These are phyloP conservation scores for Metschnikowia arizonensis DNA, from an alignment of 805 yeast genomes.

Conservation along the genomic window DNA sequence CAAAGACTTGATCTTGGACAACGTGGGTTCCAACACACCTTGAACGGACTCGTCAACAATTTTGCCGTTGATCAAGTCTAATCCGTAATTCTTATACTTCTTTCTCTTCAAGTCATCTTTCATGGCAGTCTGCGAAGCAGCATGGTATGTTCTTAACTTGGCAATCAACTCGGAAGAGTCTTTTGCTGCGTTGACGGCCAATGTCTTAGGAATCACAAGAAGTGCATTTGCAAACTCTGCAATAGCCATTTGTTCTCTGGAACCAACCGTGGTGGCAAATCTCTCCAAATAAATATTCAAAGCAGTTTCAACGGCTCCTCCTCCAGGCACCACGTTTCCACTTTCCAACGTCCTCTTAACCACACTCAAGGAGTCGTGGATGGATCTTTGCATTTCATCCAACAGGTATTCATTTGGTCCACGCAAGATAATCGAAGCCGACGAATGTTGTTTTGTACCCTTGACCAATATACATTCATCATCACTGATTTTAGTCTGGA, in stretches of 20 bases:
- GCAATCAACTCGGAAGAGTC: constrained; percentile 94
- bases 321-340: constrained; percentile 96
- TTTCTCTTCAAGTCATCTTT: constrained; percentile 81
- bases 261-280: constrained; percentile 96
- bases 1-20: constrained; percentile 86
- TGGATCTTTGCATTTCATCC: constrained; percentile 97
- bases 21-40: constrained; percentile 95
- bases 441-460: constrained; percentile 87
- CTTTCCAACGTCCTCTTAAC: constrained; percentile 94
- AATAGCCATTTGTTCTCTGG: constrained; percentile 95
- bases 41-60: constrained; percentile 76
- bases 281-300: constrained; percentile 91
- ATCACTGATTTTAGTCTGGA: constrained; percentile 86
- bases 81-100: constrained; percentile 85
- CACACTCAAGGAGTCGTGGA: constrained; percentile 91
- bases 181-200: constrained; percentile 96
- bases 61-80: constrained; percentile 87
- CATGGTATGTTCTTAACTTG: constrained; percentile 92
- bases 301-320: constrained; percentile 98
- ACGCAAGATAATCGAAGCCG: constrained; percentile 86
- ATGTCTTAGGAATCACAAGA: constrained; percentile 89
- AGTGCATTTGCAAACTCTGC: constrained; percentile 94
- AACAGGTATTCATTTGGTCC: constrained; percentile 94
- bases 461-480: constrained; percentile 93
- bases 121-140: constrained; percentile 85